A percentile compares a stretch with the other conserved stretches of the same genome.
Conservation (phyloP, 176 grass and related monocot genomes). For the barley (Hordeum vulgare) region DNA sequence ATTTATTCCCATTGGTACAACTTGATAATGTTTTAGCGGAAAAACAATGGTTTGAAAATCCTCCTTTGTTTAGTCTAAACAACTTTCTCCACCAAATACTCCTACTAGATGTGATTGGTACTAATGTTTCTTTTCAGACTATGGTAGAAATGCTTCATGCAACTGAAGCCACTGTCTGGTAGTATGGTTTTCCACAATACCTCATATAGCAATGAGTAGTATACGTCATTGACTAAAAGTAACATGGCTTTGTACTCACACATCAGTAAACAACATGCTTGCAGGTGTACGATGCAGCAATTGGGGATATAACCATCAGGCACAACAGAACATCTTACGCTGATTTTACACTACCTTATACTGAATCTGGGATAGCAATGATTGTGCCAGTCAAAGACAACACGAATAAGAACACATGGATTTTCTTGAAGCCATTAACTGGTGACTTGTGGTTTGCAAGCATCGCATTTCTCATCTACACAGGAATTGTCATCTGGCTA, state of each 20-base stretch:
- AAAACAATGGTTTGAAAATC: no score
- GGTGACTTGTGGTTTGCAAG: slow-evolving; percentile 41
- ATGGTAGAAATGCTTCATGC: background rate
- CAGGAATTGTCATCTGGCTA: slow-evolving; percentile 25
- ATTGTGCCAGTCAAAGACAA: slow-evolving; percentile 38
- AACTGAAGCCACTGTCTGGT: no score
- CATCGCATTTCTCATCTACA: slow-evolving; percentile 51
- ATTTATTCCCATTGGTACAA: background rate
- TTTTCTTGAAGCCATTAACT: slow-evolving; percentile 58
- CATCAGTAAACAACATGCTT: background rate
- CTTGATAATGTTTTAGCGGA: background rate
- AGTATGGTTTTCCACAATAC: background rate
- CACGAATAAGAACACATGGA: slow-evolving; percentile 21
- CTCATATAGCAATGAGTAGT: background rate
- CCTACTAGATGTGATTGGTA: background rate
- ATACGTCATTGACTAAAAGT: background rate
- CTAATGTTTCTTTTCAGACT: background rate
- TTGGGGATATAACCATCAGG: slow-evolving; percentile 56
- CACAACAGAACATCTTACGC: slow-evolving; percentile 33
- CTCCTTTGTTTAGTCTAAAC: background rate
- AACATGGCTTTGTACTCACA: background rate
- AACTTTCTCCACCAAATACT: background rate
- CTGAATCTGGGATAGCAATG: slow-evolving; percentile 41
- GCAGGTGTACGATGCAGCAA: slow-evolving; percentile 33
- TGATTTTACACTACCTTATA: slow-evolving; percentile 59